phyloP scores from a whole-genome alignment of 352 stramenopile genomes.

The Poterioochromonas sp. region DNA sequence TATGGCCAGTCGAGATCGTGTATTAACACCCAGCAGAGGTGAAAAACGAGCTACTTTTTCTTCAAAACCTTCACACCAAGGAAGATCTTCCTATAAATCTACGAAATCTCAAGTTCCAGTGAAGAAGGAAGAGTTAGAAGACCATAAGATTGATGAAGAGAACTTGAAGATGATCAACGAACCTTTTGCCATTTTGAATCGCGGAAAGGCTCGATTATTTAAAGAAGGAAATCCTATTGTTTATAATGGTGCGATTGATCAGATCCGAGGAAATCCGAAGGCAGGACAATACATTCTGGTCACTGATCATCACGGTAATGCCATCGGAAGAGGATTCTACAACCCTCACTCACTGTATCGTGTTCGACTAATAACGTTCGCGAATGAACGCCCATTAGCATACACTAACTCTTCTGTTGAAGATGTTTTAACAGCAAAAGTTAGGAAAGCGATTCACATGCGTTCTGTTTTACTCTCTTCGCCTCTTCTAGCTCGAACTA shows the following conservation, averaged over 20 bases:
- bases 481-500: slow-evolving; percentile 34
- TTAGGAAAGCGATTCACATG: slow-evolving; percentile 46
- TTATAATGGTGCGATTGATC: slow-evolving; percentile 53
- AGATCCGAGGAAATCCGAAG: slow-evolving; percentile 36
- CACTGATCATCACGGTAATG: slow-evolving; percentile 45
- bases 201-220: neutral
- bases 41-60: neutral
- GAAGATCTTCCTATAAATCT: neutral
- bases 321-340: slow-evolving; percentile 51
- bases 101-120: neutral
- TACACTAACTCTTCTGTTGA: neutral
- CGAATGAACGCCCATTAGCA: slow-evolving; percentile 21
- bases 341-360: slow-evolving; percentile 63
- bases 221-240: slow-evolving; percentile 39
- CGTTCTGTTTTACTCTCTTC: no score
- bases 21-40: neutral
- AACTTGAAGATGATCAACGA: neutral
- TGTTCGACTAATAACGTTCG: slow-evolving; percentile 52
- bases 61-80: neutral
- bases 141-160: neutral
- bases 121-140: neutral
- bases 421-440: slow-evolving; percentile 9
- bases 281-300: slow-evolving; percentile 45
- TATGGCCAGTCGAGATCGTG: neutral
- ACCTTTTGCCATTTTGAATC: neutral